Conservation (phyloP, 2,329 filamentous ascomycete genomes). For the Exophiala dermatitidis region DNA sequence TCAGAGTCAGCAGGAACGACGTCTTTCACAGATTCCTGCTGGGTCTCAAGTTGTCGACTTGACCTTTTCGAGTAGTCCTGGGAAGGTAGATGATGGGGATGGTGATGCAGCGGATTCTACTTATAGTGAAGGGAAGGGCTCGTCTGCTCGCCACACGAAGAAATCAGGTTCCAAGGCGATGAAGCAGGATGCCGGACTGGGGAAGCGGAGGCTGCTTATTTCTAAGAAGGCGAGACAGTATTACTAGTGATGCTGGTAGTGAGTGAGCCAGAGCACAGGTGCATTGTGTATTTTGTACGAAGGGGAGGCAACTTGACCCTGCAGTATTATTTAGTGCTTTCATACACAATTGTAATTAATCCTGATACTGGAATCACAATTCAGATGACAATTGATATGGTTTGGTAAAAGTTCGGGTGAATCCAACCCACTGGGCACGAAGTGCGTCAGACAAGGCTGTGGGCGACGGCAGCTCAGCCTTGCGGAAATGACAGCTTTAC, state of each 20-base stretch:
- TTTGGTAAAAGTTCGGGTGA: no score
- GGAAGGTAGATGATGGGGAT: constrained; percentile 1
- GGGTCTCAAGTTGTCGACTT: constrained; percentile 33
- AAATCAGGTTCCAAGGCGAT: neutral
- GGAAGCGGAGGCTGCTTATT: constrained; percentile 21
- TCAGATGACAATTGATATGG: no score
- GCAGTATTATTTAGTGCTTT: no score
- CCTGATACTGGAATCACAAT: no score
- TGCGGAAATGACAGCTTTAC: constrained; percentile 1
- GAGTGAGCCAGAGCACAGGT: no score
- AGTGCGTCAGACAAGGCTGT: no score
- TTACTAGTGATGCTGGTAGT: neutral
- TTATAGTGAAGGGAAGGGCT: neutral
- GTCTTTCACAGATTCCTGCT: constrained; percentile 22
- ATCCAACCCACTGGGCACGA: neutral
- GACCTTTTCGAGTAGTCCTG: constrained; percentile 32
- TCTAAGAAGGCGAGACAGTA: constrained; percentile 16
- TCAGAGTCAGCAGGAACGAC: constrained; percentile 13
- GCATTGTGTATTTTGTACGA: no score
- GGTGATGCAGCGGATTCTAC: neutral
- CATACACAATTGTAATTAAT: no score
- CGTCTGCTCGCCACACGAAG: constrained; percentile 2
- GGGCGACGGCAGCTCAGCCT: neutral
- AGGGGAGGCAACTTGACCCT: no score
- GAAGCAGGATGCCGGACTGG: constrained; percentile 18